These are phyloP conservation scores for Asterionellopsis glacialis DNA, from an alignment of 108 stramenopile species.

Conservation along the genomic window DNA sequence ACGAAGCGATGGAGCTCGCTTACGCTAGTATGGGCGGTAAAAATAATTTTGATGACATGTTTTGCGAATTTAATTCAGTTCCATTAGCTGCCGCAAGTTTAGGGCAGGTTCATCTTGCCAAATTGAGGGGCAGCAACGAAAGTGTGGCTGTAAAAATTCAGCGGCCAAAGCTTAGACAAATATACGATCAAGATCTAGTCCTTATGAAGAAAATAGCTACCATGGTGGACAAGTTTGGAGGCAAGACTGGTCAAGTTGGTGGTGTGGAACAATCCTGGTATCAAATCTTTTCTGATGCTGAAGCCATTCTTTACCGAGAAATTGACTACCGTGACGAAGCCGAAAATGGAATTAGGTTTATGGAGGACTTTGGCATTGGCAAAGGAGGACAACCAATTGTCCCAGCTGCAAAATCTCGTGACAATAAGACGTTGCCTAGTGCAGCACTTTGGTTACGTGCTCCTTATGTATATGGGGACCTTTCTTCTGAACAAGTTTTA, in stretches of 20 bases:
- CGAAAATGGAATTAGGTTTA: constrained; percentile 80
- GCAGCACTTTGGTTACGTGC: constrained; percentile 77
- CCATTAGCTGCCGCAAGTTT: constrained; percentile 89
- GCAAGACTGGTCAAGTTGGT: constrained; percentile 52
- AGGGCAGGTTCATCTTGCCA: constrained; percentile 90
- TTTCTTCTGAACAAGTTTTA: constrained; percentile 62
- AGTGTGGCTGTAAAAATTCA: constrained; percentile 91
- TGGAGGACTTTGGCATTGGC: constrained; percentile 79
- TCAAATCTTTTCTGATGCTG: constrained; percentile 85
- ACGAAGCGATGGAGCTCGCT: constrained; percentile 76
- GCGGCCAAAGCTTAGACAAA: constrained; percentile 71
- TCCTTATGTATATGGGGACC: constrained; percentile 61
- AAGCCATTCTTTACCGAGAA: constrained; percentile 88
- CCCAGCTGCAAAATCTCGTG: constrained; percentile 49
- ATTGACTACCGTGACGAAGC: constrained; percentile 96
- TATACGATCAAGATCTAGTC: constrained; percentile 87
- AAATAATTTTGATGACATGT: constrained; percentile 48
- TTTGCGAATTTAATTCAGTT: constrained; percentile 73
- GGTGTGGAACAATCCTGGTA: constrained; percentile 80
- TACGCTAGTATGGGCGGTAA: constrained; percentile 50
- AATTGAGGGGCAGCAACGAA: constrained; percentile 45
- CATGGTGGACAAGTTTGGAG: constrained; percentile 55
- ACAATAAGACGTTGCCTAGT: constrained; percentile 57
- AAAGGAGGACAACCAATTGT: constrained; percentile 52
- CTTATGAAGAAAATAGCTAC: constrained; percentile 78